phyloP scores from a whole-genome alignment of 1,284 basidiomycete genomes.

The Xerocomus amazonicus region DNA sequence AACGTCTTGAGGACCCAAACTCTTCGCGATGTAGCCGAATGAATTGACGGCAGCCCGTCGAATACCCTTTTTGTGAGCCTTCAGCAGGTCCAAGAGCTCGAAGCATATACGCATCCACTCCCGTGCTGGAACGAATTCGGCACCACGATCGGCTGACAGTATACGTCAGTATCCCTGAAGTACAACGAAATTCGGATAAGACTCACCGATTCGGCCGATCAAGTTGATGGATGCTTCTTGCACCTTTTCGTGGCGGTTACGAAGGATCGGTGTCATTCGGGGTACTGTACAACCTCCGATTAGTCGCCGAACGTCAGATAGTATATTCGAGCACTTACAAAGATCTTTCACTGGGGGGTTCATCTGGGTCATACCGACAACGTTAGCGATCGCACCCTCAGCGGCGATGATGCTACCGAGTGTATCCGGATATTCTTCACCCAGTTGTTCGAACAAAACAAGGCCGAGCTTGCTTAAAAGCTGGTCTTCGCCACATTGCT shows the following conservation, averaged over 20 bases:
- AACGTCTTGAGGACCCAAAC: conserved; percentile 98
- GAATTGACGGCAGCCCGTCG: conserved; percentile 98
- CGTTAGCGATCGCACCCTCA: conserved; percentile 97
- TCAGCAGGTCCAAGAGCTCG: conserved; percentile 94
- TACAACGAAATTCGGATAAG: neutral
- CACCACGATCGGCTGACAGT: conserved; percentile 87
- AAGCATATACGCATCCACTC: conserved; percentile 99
- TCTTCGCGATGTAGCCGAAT: conserved; percentile 99
- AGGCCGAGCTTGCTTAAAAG: conserved; percentile 95
- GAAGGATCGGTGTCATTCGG: conserved; percentile 98
- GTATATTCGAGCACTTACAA: conserved; percentile 53
- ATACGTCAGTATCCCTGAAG: conserved; percentile 11
- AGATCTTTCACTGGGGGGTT: conserved; percentile 99
- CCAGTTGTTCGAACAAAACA: conserved; percentile 97
- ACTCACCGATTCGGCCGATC: conserved; percentile 92
- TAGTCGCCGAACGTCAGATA: conserved; percentile 8
- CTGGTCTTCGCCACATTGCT: conserved; percentile 97
- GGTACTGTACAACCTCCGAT: conserved; percentile 59
- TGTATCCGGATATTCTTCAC: conserved; percentile 99
- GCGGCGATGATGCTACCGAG: conserved; percentile 98
- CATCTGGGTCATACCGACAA: conserved; percentile 99
- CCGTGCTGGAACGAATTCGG: conserved; percentile 96
- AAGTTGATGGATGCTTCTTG: conserved; percentile 99
- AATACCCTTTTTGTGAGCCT: conserved; percentile 99
- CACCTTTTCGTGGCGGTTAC: conserved; percentile 99